Conservation (phyloP, 1,139 yeast species). For the Protomyces pachydermus region DNA sequence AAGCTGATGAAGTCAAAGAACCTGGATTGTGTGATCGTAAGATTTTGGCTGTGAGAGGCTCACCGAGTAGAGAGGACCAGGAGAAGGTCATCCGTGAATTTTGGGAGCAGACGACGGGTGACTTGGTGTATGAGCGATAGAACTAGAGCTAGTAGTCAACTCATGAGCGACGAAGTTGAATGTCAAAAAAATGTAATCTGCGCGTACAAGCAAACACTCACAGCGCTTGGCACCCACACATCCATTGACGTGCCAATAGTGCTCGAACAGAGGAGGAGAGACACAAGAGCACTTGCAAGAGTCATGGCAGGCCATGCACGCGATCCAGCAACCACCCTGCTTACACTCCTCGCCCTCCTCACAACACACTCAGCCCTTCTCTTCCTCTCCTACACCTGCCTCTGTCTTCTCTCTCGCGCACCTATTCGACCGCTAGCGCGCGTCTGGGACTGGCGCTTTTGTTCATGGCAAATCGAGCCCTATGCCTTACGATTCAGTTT, state of each 20-base stretch:
- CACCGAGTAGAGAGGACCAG: constrained; percentile 8
- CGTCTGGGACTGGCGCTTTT: constrained; percentile 7
- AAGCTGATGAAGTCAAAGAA: constrained; percentile 34
- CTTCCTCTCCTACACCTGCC: constrained; percentile 1
- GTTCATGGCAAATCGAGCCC: constrained; percentile 30
- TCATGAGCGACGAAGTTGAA: neutral
- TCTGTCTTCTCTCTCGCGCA: constrained; percentile 6
- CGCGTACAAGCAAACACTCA: neutral
- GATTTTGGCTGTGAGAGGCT: constrained; percentile 24
- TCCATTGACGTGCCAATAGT: neutral
- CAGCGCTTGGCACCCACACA: neutral
- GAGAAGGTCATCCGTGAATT: constrained; percentile 13
- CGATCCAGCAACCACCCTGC: constrained; percentile 17
- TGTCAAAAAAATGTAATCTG: neutral
- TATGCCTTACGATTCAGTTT: neutral
- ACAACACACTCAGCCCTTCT: constrained; percentile 4
- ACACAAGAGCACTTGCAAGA: neutral
- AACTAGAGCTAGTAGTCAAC: neutral
- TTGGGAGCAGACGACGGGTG: constrained; percentile 24
- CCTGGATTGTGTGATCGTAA: constrained; percentile 21
- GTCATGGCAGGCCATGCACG: constrained; percentile 9
- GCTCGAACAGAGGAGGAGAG: neutral
- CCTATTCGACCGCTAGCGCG: constrained; percentile 9
- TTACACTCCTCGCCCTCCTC: constrained; percentile 12
- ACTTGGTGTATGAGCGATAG: constrained; percentile 8